Conservation (phyloP, 2,329 filamentous ascomycete genomes). For the Tolypocladium tropicale region DNA sequence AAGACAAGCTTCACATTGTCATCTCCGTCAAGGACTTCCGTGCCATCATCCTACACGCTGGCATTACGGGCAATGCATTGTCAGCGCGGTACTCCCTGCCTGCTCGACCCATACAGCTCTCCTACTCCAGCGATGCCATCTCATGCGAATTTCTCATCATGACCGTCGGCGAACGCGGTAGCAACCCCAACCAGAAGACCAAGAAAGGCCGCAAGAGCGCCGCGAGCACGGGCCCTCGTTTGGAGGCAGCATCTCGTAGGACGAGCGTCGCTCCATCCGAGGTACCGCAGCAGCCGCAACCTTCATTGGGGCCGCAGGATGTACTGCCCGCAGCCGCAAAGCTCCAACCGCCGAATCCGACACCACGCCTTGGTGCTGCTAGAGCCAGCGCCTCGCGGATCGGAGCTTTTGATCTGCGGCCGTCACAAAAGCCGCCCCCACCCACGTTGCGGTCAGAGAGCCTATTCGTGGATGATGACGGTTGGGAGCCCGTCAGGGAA, state of each 20-base stretch:
- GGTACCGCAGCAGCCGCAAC: conserved; percentile 10
- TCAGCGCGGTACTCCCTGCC: conserved; percentile 62
- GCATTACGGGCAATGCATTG: conserved; percentile 55
- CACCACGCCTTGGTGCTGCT: conserved; percentile 22
- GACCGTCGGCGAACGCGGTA: conserved; percentile 61
- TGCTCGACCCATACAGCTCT: conserved; percentile 60
- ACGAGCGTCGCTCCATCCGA: conserved; percentile 28
- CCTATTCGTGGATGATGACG: conserved; percentile 66
- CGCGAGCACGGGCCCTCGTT: conserved; percentile 23
- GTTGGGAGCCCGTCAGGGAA: conserved; percentile 59
- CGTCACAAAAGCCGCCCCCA: conserved; percentile 42
- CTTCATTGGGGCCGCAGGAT: conserved; percentile 8
- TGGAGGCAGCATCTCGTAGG: conserved; percentile 38
- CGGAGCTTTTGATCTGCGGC: conserved; percentile 34
- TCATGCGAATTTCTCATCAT: conserved; percentile 71
- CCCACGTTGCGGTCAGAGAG: conserved; percentile 54
- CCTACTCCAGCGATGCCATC: conserved; percentile 58
- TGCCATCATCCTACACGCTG: conserved; percentile 66
- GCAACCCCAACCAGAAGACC: conserved; percentile 35
- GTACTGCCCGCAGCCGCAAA: conserved; percentile 12
- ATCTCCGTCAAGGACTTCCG: conserved; percentile 79
- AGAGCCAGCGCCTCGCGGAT: conserved; percentile 24
- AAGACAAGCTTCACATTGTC: conserved; percentile 67
- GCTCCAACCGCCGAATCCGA: conserved; percentile 17
- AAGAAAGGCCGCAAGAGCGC: conserved; percentile 34